Conservation (phyloP, 352 stramenopile genomes). For the Phytophthora melonis region DNA sequence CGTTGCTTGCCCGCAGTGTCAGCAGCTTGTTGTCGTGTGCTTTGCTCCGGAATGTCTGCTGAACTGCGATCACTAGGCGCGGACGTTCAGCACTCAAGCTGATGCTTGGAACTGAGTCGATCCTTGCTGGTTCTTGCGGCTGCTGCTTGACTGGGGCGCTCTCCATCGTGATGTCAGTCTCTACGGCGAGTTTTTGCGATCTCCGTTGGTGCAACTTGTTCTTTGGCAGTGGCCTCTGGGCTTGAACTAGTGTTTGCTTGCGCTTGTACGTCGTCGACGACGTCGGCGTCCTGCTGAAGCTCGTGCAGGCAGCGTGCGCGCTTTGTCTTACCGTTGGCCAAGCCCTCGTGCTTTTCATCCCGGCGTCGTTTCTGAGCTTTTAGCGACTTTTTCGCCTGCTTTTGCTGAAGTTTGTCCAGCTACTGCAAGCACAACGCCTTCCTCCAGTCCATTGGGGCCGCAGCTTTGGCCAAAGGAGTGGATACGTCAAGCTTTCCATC, state of each 20-base stretch:
- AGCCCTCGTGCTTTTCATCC: not conserved
- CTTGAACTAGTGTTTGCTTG: not conserved
- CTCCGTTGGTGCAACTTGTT: not conserved
- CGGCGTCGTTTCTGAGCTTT: not conserved
- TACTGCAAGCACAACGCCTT: too few relatives aligned
- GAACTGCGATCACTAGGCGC: not conserved
- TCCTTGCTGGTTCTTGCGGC: too few relatives aligned
- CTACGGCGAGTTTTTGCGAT: not conserved
- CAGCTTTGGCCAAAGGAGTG: not conserved
- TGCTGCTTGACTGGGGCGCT: not conserved
- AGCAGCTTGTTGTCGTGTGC: not conserved
- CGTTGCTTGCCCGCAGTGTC: conserved; percentile 10
- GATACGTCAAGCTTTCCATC: not conserved
- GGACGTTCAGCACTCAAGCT: not conserved
- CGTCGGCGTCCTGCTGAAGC: conserved; percentile 3
- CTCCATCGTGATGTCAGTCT: not conserved
- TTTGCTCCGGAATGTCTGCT: not conserved
- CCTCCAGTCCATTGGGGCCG: too few relatives aligned
- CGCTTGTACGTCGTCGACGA: not conserved
- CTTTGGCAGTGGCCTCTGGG: too few relatives aligned
- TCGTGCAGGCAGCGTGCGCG: conserved; percentile 14
- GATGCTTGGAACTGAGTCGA: not conserved
- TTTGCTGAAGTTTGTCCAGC: not conserved
- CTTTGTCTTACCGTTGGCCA: conserved; percentile 2
- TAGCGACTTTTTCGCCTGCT: not conserved